These are phyloP conservation scores for Colletotrichum liaoningense DNA, from an alignment of 2,329 filamentous ascomycete species.

Conservation along the genomic window DNA sequence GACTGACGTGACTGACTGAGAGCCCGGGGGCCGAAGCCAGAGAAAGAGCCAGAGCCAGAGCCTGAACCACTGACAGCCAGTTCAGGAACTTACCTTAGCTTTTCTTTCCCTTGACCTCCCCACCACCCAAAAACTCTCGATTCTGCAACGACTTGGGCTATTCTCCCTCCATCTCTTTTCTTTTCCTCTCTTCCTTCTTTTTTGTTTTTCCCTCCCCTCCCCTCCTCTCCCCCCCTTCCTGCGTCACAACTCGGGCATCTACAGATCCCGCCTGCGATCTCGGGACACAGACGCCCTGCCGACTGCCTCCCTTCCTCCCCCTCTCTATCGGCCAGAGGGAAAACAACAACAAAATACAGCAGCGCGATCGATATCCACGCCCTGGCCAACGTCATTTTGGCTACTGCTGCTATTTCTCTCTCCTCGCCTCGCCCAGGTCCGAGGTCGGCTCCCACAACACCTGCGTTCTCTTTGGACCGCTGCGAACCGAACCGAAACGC, in stretches of 20 bases:
- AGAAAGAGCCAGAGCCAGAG: background rate
- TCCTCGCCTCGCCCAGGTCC: conserved; percentile 6
- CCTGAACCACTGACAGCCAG: background rate
- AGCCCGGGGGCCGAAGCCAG: background rate
- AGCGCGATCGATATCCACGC: background rate
- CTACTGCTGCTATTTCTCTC: background rate
- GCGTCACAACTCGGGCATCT: background rate
- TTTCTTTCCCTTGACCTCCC: conserved; percentile 1
- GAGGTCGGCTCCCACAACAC: conserved; percentile 19
- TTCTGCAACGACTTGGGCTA: conserved; percentile 14
- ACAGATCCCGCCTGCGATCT: background rate
- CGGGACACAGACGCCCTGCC: background rate
- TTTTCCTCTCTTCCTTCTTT: conserved; percentile 6
- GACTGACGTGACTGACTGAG: background rate
- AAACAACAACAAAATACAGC: background rate
- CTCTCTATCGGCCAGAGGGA: background rate
- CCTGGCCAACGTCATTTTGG: background rate
- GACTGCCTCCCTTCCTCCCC: background rate
- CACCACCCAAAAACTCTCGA: conserved; percentile 16
- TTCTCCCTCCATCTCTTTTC: background rate
- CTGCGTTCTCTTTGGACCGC: conserved; percentile 3
- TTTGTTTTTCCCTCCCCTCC: conserved; percentile 1
- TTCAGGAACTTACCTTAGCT: conserved; percentile 25
- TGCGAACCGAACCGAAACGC: conserved; percentile 28
- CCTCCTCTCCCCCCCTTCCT: background rate